Percentiles rank a stretch among this genome's conserved stretches.
These are phyloP conservation scores for Alternaria brassicicola DNA, from an alignment of 2,329 filamentous ascomycete species.

Conservation along the genomic window DNA sequence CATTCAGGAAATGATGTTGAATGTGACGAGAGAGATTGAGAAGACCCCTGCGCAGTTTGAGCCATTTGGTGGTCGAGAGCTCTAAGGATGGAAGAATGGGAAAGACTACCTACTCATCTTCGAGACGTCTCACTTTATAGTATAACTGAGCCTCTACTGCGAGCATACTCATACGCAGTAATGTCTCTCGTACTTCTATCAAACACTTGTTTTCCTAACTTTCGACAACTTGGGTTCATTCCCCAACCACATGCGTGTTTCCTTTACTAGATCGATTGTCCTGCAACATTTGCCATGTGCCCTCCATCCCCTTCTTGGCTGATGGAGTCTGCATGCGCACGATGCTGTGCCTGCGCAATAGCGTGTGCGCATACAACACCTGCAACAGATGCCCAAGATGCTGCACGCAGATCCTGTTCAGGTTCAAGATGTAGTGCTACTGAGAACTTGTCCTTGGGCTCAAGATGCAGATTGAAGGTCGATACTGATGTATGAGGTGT, in stretches of 20 bases:
- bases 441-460: background rate
- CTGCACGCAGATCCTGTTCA: background rate
- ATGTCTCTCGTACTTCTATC: background rate
- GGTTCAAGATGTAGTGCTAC: background rate
- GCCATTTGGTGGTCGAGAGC: background rate
- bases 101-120: background rate
- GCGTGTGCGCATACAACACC: background rate
- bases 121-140: background rate
- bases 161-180: background rate
- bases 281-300: background rate
- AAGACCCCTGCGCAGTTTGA: background rate
- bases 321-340: background rate
- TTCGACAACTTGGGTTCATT: background rate
- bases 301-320: background rate
- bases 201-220: background rate
- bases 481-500: background rate
- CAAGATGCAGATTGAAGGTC: background rate
- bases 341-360: background rate
- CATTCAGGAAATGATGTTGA: slow-evolving; percentile 8
- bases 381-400: background rate
- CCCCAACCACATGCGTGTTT: background rate
- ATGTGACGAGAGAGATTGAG: background rate
- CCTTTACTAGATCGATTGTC: background rate
- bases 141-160: background rate
- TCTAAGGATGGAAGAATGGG: background rate